phyloP scores from a whole-genome alignment of 1,284 basidiomycete genomes.

The Athelia sp. region DNA sequence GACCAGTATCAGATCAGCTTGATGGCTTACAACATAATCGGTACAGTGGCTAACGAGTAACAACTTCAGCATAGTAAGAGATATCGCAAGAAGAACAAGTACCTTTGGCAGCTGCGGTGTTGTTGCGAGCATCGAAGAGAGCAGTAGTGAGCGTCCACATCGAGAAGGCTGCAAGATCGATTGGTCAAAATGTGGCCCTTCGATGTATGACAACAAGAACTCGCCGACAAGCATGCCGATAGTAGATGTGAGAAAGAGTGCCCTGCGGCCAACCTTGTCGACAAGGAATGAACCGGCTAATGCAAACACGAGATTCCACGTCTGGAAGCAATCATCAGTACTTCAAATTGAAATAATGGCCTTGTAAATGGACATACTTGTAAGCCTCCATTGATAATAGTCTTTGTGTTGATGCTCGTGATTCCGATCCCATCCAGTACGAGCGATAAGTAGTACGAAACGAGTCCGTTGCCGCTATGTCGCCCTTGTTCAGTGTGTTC shows the following conservation, averaged over 20 bases:
- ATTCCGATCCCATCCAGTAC: constrained; percentile 35
- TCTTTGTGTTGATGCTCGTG: constrained; percentile 25
- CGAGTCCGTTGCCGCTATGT: constrained; percentile 37
- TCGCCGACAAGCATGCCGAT: constrained; percentile 60
- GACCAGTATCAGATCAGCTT: not conserved
- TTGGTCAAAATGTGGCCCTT: not conserved
- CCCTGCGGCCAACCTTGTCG: constrained; percentile 55
- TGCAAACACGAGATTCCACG: constrained; percentile 53
- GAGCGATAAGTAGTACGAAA: constrained; percentile 37
- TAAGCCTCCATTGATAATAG: constrained; percentile 36
- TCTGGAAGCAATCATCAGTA: constrained; percentile 18
- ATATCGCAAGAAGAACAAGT: constrained; percentile 2
- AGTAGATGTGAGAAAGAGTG: constrained; percentile 59
- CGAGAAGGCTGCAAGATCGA: constrained; percentile 37
- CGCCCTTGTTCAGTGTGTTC: not conserved
- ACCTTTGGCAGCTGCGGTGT: constrained; percentile 51
- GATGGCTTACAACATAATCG: constrained; percentile 53
- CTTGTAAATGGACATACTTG: constrained; percentile 5
- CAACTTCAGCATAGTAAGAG: not conserved
- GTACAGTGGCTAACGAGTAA: constrained; percentile 48
- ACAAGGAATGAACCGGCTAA: constrained; percentile 52
- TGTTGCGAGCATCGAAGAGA: constrained; percentile 44
- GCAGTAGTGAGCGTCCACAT: constrained; percentile 57
- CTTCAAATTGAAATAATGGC: not conserved
- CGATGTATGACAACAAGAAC: constrained; percentile 11